Conservation (phyloP, 768 basidiomycete genomes). For the Lactarius hengduanensis region DNA sequence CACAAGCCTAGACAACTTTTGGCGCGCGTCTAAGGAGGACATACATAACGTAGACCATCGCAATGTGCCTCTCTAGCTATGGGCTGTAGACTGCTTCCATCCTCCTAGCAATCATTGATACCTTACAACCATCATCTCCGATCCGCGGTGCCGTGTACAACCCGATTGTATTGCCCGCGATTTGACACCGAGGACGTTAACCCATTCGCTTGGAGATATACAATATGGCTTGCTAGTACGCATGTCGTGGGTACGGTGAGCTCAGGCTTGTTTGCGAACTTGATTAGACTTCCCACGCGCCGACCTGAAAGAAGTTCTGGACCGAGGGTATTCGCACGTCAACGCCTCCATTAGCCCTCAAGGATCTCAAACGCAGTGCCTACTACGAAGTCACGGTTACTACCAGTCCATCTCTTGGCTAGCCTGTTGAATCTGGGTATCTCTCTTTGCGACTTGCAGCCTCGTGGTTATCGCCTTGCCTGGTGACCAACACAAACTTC, state of each 20-base stretch:
- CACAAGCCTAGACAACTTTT: conserved; percentile 21
- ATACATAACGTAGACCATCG: neutral
- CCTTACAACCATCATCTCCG: neutral
- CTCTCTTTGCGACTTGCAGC: neutral
- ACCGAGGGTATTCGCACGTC: neutral
- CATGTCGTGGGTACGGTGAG: neutral
- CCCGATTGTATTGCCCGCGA: neutral
- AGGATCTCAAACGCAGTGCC: neutral
- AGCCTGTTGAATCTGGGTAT: neutral
- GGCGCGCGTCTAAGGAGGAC: neutral
- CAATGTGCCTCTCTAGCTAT: neutral
- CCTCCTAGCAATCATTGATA: neutral
- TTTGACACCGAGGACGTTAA: neutral
- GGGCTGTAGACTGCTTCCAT: neutral
- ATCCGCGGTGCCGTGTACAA: neutral
- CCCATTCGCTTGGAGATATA: neutral
- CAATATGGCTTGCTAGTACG: neutral
- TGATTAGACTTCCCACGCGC: neutral
- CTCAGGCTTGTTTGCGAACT: neutral
- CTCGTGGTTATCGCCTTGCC: neutral
- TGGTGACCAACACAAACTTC: neutral
- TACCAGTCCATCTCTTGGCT: neutral
- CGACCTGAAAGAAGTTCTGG: neutral
- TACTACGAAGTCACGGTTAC: neutral
- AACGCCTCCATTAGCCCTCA: neutral